A percentile compares a stretch with the other conserved stretches of the same genome.
These are phyloP conservation scores for Acacia confusa DNA, from an alignment of 306 rosid genomes.

Conservation along the genomic window DNA sequence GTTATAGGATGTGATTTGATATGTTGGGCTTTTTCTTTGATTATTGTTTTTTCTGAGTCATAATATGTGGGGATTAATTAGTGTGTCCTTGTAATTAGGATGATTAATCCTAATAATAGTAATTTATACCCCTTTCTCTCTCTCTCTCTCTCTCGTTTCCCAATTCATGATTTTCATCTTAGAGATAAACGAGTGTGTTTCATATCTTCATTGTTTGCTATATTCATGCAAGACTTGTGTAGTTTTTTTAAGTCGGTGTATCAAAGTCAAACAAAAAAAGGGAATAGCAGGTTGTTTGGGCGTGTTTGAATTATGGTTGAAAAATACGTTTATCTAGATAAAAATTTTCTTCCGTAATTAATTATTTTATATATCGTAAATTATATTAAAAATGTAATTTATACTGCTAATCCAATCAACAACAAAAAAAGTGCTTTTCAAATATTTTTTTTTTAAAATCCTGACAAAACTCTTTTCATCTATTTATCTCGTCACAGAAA, in stretches of 20 bases:
- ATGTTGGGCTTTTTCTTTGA: background rate
- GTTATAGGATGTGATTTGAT: background rate
- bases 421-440: too few relatives aligned
- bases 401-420: too few relatives aligned
- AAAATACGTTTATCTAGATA: too few relatives aligned
- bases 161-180: background rate
- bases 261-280: background rate
- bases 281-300: too few relatives aligned
- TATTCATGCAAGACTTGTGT: background rate
- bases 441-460: too few relatives aligned
- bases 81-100: background rate
- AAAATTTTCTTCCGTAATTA: too few relatives aligned
- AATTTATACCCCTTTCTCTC: background rate
- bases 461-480: too few relatives aligned
- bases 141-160: background rate
- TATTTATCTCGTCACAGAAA: accelerated
- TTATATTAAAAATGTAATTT: too few relatives aligned
- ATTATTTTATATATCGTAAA: too few relatives aligned
- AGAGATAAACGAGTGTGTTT: background rate
- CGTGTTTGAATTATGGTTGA: too few relatives aligned
- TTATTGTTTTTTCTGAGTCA: background rate
- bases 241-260: background rate
- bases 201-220: background rate
- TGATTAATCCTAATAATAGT: background rate
- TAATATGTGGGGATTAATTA: background rate